These are phyloP conservation scores for Cordyceps sp. DNA, from an alignment of 2,329 filamentous ascomycete species.

Conservation along the genomic window DNA sequence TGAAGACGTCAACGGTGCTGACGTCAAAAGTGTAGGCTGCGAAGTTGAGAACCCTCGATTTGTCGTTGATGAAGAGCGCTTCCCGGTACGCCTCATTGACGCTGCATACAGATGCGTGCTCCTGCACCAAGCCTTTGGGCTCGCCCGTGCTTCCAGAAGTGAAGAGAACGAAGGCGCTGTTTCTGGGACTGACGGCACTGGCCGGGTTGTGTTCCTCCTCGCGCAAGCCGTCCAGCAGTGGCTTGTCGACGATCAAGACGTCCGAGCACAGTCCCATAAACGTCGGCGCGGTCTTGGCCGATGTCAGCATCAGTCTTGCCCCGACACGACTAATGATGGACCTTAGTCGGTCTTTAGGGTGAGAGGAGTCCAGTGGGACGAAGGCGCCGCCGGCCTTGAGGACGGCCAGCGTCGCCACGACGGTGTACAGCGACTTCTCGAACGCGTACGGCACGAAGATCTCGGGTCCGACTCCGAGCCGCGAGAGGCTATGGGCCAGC, in stretches of 20 bases:
- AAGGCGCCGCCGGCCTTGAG: slow-evolving; percentile 4
- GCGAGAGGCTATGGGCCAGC: background rate
- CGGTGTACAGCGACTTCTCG: slow-evolving; percentile 3
- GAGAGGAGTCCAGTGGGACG: slow-evolving; percentile 5
- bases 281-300: background rate
- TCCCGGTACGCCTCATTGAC: slow-evolving; percentile 1
- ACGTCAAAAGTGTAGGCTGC: slow-evolving; percentile 8
- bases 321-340: slow-evolving; percentile 3
- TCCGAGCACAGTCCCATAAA: background rate
- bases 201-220: background rate
- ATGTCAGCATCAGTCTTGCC: background rate
- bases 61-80: slow-evolving; percentile 1
- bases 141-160: slow-evolving; percentile 39
- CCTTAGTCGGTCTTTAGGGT: slow-evolving; percentile 1
- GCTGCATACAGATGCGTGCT: slow-evolving; percentile 3
- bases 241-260: background rate
- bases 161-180: slow-evolving; percentile 14
- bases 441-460: slow-evolving; percentile 2
- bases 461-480: background rate
- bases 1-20: slow-evolving; percentile 5
- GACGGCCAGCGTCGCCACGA: slow-evolving; percentile 3
- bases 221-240: slow-evolving; percentile 1
- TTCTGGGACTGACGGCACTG: slow-evolving; percentile 2
- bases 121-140: slow-evolving; percentile 23
- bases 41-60: slow-evolving; percentile 6